Conservation (phyloP, 2,329 filamentous ascomycete species). For the Podosphaera xanthii region DNA sequence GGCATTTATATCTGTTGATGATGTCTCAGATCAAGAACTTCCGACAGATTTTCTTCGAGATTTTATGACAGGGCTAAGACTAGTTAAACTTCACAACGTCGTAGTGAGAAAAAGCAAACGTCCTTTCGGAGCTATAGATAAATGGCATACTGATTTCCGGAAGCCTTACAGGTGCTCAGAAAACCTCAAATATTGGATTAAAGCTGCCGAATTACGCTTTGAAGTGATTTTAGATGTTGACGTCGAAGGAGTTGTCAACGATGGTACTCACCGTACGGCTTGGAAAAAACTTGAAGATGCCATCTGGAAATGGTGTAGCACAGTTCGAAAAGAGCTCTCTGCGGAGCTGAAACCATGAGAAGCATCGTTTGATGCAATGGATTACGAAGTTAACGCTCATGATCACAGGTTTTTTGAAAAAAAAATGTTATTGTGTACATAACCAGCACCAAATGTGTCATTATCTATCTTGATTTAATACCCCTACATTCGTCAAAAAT, state of each 20-base stretch:
- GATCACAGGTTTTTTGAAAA: neutral
- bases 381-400: slow-evolving; percentile 5
- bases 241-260: slow-evolving; percentile 63
- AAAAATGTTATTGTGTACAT: slow-evolving; percentile 1
- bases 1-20: slow-evolving; percentile 37
- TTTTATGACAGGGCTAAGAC: slow-evolving; percentile 55
- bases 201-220: slow-evolving; percentile 85
- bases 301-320: slow-evolving; percentile 60
- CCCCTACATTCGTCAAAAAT: too few relatives aligned
- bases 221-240: slow-evolving; percentile 67
- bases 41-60: slow-evolving; percentile 52
- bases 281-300: slow-evolving; percentile 72
- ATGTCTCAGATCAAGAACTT: slow-evolving; percentile 19
- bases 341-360: slow-evolving; percentile 28
- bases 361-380: neutral
- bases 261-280: slow-evolving; percentile 35
- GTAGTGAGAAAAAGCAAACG: slow-evolving; percentile 65
- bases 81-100: slow-evolving; percentile 77
- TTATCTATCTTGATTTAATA: too few relatives aligned
- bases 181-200: slow-evolving; percentile 87
- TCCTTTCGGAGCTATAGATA: slow-evolving; percentile 72
- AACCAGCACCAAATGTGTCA: neutral
- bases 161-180: slow-evolving; percentile 90
- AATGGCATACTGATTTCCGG: slow-evolving; percentile 73
- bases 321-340: slow-evolving; percentile 63